phyloP scores from a whole-genome alignment of 2,329 filamentous ascomycete species.

The Macrophomina tecta region DNA sequence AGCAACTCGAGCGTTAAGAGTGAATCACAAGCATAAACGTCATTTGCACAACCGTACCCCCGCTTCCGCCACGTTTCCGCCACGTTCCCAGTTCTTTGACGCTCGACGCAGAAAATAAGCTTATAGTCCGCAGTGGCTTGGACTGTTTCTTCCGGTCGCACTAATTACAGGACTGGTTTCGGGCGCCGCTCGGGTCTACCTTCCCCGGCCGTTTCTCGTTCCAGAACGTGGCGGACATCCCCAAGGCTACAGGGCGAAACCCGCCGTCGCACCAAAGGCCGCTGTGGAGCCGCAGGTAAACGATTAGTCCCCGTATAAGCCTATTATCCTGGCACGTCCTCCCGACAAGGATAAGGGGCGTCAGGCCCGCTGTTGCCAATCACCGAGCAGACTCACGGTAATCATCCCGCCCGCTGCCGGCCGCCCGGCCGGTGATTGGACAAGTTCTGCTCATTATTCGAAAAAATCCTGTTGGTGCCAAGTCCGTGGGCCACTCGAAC shows the following conservation, averaged over 20 bases:
- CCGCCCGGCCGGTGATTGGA: not conserved
- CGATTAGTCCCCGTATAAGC: not conserved
- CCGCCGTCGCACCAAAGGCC: not conserved
- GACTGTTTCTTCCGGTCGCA: not conserved
- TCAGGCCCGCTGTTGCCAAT: not conserved
- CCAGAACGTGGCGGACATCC: not conserved
- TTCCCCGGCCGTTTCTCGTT: not conserved
- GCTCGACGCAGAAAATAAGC: not conserved
- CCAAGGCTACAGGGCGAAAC: not conserved
- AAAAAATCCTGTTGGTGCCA: not conserved
- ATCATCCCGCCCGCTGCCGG: not conserved
- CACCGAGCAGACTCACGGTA: not conserved
- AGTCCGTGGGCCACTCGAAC: not conserved
- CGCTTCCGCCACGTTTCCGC: not conserved
- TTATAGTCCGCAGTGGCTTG: not conserved
- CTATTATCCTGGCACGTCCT: not conserved
- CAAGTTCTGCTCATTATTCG: not conserved
- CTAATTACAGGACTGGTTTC: not conserved
- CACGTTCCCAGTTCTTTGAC: no score
- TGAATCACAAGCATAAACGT: not conserved
- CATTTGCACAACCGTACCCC: not conserved
- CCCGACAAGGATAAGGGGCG: not conserved
- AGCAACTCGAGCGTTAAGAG: not conserved
- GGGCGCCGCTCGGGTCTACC: not conserved
- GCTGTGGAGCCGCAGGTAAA: not conserved